Conservation (phyloP, 2,329 filamentous ascomycete species). For the Alternaria triticimaculans region DNA sequence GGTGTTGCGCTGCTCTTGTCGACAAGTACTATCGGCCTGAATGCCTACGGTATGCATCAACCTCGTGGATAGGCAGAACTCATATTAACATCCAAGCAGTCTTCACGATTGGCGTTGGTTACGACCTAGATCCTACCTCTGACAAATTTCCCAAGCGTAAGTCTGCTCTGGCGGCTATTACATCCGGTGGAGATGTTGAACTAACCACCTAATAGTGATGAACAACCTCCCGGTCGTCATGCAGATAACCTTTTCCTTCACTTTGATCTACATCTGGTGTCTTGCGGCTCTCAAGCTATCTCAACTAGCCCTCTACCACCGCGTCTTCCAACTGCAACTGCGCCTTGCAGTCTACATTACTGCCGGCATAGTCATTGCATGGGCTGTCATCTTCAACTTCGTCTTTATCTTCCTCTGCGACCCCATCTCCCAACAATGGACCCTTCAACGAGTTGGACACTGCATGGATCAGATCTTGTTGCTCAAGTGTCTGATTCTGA, state of each 20-base stretch:
- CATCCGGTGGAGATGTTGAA: background rate
- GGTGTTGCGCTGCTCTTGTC: conserved; percentile 22
- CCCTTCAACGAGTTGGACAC: conserved; percentile 24
- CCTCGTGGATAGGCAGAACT: background rate
- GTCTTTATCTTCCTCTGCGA: conserved; percentile 32
- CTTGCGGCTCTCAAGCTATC: conserved; percentile 28
- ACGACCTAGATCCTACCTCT: conserved; percentile 17
- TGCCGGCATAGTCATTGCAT: conserved; percentile 20
- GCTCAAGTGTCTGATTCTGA: conserved; percentile 25
- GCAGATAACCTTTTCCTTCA: conserved; percentile 31
- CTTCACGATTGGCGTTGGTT: conserved; percentile 28
- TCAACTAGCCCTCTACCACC: conserved; percentile 28
- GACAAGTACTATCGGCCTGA: conserved; percentile 26
- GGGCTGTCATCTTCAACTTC: conserved; percentile 32
- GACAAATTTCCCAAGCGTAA: conserved; percentile 21
- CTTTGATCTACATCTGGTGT: conserved; percentile 30
- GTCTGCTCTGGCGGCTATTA: background rate
- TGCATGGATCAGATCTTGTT: conserved; percentile 32
- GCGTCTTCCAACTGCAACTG: conserved; percentile 21
- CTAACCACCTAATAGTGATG: conserved; percentile 10
- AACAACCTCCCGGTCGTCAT: conserved; percentile 28
- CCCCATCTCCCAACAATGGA: conserved; percentile 33
- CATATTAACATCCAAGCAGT: conserved; percentile 3
- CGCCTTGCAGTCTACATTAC: conserved; percentile 21
- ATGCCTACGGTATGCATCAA: conserved; percentile 13